Base-by-base conservation (phyloP, 805 yeast species). In the Yarrowia keelungensis region DNA sequence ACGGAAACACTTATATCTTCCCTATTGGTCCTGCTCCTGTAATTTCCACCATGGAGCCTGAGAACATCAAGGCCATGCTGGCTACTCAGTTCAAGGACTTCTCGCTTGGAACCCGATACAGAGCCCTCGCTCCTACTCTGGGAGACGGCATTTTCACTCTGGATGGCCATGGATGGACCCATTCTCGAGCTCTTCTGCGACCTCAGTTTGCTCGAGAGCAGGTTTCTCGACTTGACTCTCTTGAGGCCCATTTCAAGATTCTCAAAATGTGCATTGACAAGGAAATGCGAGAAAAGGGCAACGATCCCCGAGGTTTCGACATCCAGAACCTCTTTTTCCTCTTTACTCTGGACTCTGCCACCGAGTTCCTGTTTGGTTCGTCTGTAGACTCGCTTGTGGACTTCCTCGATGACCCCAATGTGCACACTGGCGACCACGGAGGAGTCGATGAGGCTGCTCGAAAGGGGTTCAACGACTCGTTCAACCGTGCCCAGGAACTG, bases 131-230 rank as follows among this genome's bases (percentile, higher is more conserved):
- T 26, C 78, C 77, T 11, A 61, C 77, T 22, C 70, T 79, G 12
- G 81, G 81, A 10, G 71, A 73, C 35, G 81, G 81, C 0, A 78
- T 79, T 51, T 79, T 79, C 72, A 78, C 80, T 2, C 73, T 76
- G 19, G 75, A 75, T 46, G 79, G 79, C 16, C 72, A 71, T 32
- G 76, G 74, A 16, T 79, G 81, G 81, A 73, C 75, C 53, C 80
- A 79, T 64, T 76, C 80, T 12, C 71, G 81, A 14, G 74, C 77
- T 1, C 67, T 79, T 72, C 72, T 79, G 42, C 72, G 80, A 41
- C 81, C 81, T 1, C 79, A 77, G 70, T 79, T 79, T 71, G 59
- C 74, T 43, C 70, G 76, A 5, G 76, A 75, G 39, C 79, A 77
- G 72, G 74, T 78, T 22, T 71, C 75, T n/a, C 76, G 76, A 39